Base-by-base conservation (phyloP, 768 basidiomycete genomes). In the Dioszegia hungarica region DNA sequence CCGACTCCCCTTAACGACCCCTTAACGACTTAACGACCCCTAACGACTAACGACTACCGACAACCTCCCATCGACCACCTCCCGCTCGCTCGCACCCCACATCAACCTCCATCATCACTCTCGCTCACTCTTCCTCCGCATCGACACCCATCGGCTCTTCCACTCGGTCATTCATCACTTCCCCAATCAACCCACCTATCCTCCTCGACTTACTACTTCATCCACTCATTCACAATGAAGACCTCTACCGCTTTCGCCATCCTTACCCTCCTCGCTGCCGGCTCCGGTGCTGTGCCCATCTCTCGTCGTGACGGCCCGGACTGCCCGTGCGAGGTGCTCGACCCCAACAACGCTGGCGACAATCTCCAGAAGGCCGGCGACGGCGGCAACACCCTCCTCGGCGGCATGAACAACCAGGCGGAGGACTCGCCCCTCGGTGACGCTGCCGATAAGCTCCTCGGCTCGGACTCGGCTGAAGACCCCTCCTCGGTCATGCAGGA, bases 161-260 rank as follows among this genome's bases (percentile, higher is more conserved):
- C n/a, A n/a, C n/a, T n/a, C n/a, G n/a, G n/a, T n/a, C n/a, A n/a
- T n/a, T n/a, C n/a, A n/a, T n/a, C n/a, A n/a, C n/a, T n/a, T n/a
- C n/a, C n/a, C n/a, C n/a, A n/a, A n/a, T n/a, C n/a, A n/a, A n/a
- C n/a, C n/a, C n/a, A n/a, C n/a, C n/a, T n/a, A 14, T 40, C 49
- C 34, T 20, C 34, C 20, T 38, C 24, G 34, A n/a, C 34, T 3
- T 34, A 19, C 47, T 48, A 14, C 24, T 22, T 25, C 14, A 15
- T 20, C 31, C 9, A 47, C 15, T 20, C 9, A 38, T n/a, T n/a
- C 53, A 54, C n/a, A 44, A 61, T 61, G 59, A 52, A 53, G 44
- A 56, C 59, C 28, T 56, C 59, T 19, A 51, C 54, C 38, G 58
- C 58, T 22, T 61, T 61, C 36, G 55, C 59, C 33, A 61, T 61